Percentiles rank a stretch among this genome's conserved stretches.
These are phyloP conservation scores for Ascocoryne sarcoides DNA, from an alignment of 2,329 filamentous ascomycete genomes.

Conservation along the genomic window DNA sequence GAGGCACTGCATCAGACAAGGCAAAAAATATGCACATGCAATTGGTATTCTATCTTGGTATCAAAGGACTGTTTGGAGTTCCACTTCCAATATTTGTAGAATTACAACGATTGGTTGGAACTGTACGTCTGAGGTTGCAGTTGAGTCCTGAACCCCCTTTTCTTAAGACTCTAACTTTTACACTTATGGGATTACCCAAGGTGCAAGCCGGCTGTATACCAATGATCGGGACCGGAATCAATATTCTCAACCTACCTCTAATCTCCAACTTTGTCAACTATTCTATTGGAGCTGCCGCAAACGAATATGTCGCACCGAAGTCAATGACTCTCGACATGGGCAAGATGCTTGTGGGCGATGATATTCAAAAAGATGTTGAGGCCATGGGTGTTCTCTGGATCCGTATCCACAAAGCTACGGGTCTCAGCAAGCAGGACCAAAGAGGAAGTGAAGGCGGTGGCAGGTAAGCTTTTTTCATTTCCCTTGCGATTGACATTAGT, in stretches of 20 bases:
- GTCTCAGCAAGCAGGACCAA: slow-evolving; percentile 82
- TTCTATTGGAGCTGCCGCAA: slow-evolving; percentile 71
- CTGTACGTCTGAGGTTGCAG: slow-evolving; percentile 71
- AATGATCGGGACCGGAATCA: slow-evolving; percentile 84
- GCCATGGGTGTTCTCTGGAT: slow-evolving; percentile 89
- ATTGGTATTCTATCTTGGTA: slow-evolving; percentile 82
- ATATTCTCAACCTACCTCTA: slow-evolving; percentile 81
- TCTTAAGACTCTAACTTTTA: slow-evolving; percentile 84
- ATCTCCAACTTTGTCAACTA: slow-evolving; percentile 79
- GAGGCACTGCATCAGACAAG: slow-evolving; percentile 63
- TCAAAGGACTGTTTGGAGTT: slow-evolving; percentile 26
- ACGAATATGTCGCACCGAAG: slow-evolving; percentile 91
- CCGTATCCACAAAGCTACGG: slow-evolving; percentile 78
- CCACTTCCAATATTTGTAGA: slow-evolving; percentile 49
- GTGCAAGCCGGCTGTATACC: slow-evolving; percentile 84
- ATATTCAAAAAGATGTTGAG: slow-evolving; percentile 80
- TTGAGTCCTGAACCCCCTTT: slow-evolving; percentile 89
- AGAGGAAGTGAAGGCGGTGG: slow-evolving; percentile 78
- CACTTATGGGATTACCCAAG: slow-evolving; percentile 87
- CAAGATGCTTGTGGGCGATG: slow-evolving; percentile 84
- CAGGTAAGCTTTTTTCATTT: no score
- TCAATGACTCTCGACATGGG: slow-evolving; percentile 86
- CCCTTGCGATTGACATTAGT: no score
- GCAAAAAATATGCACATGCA: slow-evolving; percentile 97
- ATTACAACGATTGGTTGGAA: slow-evolving; percentile 82